Percentiles rank a stretch among this genome's conserved stretches.
Conservation (phyloP, 306 rosid genomes). For the Arachis stenosperma region DNA sequence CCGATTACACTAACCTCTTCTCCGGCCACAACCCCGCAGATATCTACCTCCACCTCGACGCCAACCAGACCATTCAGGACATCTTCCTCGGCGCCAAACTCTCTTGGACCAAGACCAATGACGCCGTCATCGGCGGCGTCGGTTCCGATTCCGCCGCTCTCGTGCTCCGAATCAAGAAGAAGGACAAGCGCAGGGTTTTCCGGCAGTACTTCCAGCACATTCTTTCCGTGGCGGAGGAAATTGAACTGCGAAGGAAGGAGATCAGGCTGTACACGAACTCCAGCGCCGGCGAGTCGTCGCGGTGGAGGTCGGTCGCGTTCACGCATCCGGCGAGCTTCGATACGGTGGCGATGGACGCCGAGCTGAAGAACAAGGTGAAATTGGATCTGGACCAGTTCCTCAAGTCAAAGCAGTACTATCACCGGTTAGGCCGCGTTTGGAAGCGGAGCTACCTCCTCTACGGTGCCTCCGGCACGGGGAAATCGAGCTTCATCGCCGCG, state of each 20-base stretch:
- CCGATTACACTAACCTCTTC: slow-evolving; percentile 77
- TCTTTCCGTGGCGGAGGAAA: slow-evolving; percentile 64
- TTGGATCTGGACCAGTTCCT: slow-evolving; percentile 81
- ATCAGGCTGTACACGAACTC: slow-evolving; percentile 56
- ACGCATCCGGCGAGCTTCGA: slow-evolving; percentile 86
- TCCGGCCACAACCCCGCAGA: slow-evolving; percentile 74
- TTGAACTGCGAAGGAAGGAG: slow-evolving; percentile 66
- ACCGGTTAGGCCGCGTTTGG: slow-evolving; percentile 92
- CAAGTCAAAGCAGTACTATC: slow-evolving; percentile 82
- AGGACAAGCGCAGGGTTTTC: slow-evolving; percentile 76
- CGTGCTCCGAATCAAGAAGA: slow-evolving; percentile 61
- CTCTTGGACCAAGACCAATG: slow-evolving; percentile 69
- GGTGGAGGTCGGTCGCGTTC: slow-evolving; percentile 78
- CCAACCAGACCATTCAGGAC: slow-evolving; percentile 60
- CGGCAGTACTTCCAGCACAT: slow-evolving; percentile 89
- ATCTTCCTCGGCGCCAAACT: slow-evolving; percentile 73
- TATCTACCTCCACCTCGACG: slow-evolving; percentile 68
- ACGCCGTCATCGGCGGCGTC: slow-evolving; percentile 25
- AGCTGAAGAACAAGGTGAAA: slow-evolving; percentile 68
- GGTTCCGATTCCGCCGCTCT: slow-evolving; percentile 38
- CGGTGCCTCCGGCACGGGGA: slow-evolving; percentile 85
- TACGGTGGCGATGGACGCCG: slow-evolving; percentile 71
- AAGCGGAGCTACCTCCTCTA: slow-evolving; percentile 82
- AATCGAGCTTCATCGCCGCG: slow-evolving; percentile 84
- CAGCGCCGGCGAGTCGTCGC: slow-evolving; percentile 32